Evolutionary conservation across 306 rosid species (phyloP).

Genomic region (Sindora glabra): DNA sequence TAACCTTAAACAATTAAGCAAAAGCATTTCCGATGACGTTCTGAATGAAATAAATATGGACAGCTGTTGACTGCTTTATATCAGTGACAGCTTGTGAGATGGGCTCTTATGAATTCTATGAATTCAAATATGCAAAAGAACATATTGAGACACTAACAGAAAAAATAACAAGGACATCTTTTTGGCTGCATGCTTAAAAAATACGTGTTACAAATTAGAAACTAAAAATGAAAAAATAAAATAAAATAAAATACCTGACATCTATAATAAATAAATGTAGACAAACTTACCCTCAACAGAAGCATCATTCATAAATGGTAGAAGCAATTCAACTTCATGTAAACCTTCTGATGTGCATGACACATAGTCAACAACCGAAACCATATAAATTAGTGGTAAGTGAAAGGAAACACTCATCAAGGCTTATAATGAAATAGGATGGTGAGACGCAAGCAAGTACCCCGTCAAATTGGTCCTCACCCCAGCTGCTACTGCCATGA

Average conservation of each 20-base stretch:
- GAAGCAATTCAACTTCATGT: slow-evolving; percentile 50
- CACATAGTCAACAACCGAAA: slow-evolving; percentile 32
- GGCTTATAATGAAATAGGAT: too few species aligned
- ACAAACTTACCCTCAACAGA: slow-evolving; percentile 27
- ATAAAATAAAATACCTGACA: neutral
- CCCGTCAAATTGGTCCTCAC: too few species aligned
- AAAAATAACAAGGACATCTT: slow-evolving; percentile 35
- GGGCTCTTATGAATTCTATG: slow-evolving; percentile 34
- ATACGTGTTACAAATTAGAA: neutral
- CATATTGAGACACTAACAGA: slow-evolving; percentile 39
- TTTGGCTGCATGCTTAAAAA: slow-evolving; percentile 37
- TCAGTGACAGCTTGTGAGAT: slow-evolving; percentile 40
- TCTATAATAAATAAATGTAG: neutral
- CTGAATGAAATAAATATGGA: neutral
- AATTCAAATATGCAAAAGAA: slow-evolving; percentile 42
- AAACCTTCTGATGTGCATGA: slow-evolving; percentile 24
- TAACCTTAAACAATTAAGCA: slow-evolving; percentile 1
- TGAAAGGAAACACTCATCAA: too few species aligned
- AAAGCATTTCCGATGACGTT: neutral
- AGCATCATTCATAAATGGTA: slow-evolving; percentile 36
- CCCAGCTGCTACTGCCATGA: too few species aligned
- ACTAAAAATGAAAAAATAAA: neutral
- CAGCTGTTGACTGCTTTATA: slow-evolving; percentile 31
- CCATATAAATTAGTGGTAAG: too few species aligned
- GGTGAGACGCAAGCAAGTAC: too few species aligned